These are phyloP conservation scores for Rutstroemia sp. DNA, from an alignment of 2,329 filamentous ascomycete species.

Conservation along the genomic window DNA sequence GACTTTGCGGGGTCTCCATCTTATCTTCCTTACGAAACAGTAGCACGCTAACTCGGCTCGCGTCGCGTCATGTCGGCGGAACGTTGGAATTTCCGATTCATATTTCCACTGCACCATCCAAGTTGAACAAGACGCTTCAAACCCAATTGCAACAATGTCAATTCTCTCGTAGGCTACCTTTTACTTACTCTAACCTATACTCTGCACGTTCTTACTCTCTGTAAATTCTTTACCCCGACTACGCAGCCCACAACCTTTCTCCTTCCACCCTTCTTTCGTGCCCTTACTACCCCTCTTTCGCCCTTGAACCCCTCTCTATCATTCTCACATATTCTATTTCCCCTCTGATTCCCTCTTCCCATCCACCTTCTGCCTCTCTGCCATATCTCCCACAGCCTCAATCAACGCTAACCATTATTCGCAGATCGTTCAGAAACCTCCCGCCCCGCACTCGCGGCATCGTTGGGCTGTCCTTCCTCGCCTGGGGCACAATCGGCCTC, in stretches of 20 bases:
- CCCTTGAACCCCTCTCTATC: no score
- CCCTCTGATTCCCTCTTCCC: no score
- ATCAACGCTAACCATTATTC: not conserved
- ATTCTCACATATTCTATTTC: not conserved
- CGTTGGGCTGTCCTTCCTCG: conserved; percentile 67
- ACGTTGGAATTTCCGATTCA: no score
- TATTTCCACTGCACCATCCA: no score
- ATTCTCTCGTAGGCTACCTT: not conserved
- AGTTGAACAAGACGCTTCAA: no score
- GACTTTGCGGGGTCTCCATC: no score
- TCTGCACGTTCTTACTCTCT: not conserved
- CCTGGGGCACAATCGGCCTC: conserved; percentile 69
- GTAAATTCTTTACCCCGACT: no score
- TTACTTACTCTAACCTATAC: not conserved
- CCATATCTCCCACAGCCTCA: not conserved
- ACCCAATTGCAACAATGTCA: not conserved
- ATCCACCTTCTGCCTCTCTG: not conserved
- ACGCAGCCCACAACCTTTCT: not conserved
- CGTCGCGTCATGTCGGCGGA: no score
- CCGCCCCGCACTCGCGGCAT: conserved; percentile 61
- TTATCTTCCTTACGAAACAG: no score
- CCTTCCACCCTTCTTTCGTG: no score
- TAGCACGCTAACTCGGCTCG: no score
- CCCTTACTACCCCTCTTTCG: no score
- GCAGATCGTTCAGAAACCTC: conserved; percentile 55